Percentiles rank a stretch among this genome's conserved stretches.
Evolutionary conservation across 495 filamentous ascomycete species (phyloP).

Genomic region (Cercophora sp.): DNA sequence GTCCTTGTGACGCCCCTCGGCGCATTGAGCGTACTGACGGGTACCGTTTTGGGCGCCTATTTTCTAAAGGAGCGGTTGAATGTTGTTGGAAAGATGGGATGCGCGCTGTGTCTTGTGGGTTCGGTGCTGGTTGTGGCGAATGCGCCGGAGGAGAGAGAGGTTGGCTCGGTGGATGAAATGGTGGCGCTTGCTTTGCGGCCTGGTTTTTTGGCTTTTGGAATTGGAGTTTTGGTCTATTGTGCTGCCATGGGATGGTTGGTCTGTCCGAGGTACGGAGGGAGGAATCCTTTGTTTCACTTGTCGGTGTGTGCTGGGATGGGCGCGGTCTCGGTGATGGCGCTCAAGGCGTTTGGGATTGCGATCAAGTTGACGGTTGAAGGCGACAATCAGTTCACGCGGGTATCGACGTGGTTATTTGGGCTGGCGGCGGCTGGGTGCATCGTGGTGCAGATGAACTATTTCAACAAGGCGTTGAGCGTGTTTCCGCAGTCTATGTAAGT

Average conservation of each 20-base stretch:
- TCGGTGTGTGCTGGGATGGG: background rate
- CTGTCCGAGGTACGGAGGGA: background rate
- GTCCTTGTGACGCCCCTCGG: background rate
- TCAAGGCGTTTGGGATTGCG: background rate
- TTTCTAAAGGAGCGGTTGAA: background rate
- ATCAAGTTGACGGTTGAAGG: background rate
- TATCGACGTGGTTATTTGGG: background rate
- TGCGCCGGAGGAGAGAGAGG: background rate
- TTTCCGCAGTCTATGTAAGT: background rate
- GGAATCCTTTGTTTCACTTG: background rate
- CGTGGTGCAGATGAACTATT: background rate
- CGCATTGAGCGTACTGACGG: background rate
- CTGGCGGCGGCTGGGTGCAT: background rate
- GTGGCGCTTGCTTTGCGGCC: background rate
- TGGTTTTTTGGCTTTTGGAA: background rate
- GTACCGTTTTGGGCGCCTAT: background rate
- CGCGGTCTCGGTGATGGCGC: background rate
- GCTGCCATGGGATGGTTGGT: background rate
- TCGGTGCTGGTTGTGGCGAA: background rate
- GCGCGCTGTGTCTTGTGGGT: background rate
- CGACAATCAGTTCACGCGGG: background rate
- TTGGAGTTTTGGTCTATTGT: background rate
- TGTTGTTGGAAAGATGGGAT: background rate
- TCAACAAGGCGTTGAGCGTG: background rate
- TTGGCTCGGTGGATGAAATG: background rate